Conservation (phyloP, 2,329 filamentous ascomycete species). For the Sarocladium kiliense region DNA sequence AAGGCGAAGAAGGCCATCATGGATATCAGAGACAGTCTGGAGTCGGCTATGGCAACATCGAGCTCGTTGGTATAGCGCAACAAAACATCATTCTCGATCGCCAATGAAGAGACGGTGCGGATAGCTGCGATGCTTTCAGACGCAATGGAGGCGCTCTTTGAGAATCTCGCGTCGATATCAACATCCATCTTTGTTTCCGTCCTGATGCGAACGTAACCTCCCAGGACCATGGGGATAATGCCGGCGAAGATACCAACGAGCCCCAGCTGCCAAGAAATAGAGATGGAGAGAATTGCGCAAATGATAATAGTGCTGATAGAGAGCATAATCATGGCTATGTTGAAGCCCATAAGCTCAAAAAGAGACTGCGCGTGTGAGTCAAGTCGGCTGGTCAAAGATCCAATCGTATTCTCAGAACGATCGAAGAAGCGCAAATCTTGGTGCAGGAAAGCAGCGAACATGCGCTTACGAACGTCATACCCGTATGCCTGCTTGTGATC, state of each 20-base stretch:
- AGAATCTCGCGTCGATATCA: slow-evolving; percentile 26
- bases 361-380: slow-evolving; percentile 32
- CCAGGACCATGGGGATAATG: slow-evolving; percentile 28
- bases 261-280: slow-evolving; percentile 41
- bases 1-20: slow-evolving; percentile 19
- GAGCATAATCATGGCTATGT: slow-evolving; percentile 32
- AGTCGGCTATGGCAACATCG: slow-evolving; percentile 18
- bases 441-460: slow-evolving; percentile 26
- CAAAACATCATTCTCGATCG: slow-evolving; percentile 30
- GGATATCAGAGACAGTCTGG: slow-evolving; percentile 11
- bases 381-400: slow-evolving; percentile 29
- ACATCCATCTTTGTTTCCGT: slow-evolving; percentile 34
- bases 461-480: too few species aligned
- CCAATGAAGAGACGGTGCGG: slow-evolving; percentile 35
- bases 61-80: slow-evolving; percentile 25
- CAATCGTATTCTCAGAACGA: slow-evolving; percentile 32
- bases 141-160: slow-evolving; percentile 33
- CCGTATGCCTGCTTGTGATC: too few species aligned
- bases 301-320: slow-evolving; percentile 29
- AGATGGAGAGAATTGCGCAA: slow-evolving; percentile 36
- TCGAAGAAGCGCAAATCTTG: slow-evolving; percentile 39
- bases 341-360: slow-evolving; percentile 38
- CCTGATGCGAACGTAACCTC: slow-evolving; percentile 32
- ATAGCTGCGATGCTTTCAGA: slow-evolving; percentile 36
- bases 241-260: slow-evolving; percentile 40